Base-by-base conservation (phyloP, 495 filamentous ascomycete genomes). In the Poronia punctata region DNA sequence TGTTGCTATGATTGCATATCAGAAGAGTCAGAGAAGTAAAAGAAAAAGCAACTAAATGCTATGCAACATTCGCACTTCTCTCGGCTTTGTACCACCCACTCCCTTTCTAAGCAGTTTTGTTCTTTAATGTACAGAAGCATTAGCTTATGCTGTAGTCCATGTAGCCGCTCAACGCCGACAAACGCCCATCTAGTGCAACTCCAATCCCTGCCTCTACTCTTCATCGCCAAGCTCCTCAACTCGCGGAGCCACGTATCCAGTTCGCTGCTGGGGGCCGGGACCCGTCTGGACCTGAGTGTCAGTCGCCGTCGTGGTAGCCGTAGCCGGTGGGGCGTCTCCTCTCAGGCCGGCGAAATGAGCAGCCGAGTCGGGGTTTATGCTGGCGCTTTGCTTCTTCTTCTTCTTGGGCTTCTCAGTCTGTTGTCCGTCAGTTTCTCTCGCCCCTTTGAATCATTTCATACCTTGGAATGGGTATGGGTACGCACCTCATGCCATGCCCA, bases 401-500 rank as follows among this genome's bases (percentile, higher is more conserved):
- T 78, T 76, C 66, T 83, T 84, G 40, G 75, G 73, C 60, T 80
- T 66, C 22, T 66, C 37, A 10, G 56, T 61, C 62, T 62, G 30
- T 25, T 20, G 35, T 0, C 3, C 12, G 51, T 72, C 57, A 57
- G 60, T 52, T 57, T 23, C 20, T 17, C 27, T 17, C 16, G 30
- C 29, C 16, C 22, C 33, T 54, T 36, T 50, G 46, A n/a, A n/a
- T n/a, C n/a, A n/a, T n/a, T n/a, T n/a, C n/a, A n/a, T n/a, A n/a
- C n/a, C n/a, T n/a, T n/a, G n/a, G n/a, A n/a, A n/a, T n/a, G n/a
- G n/a, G n/a, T n/a, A n/a, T 26, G 53, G 43, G 22, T 33, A 60
- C 72, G 52, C 62, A 95, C 92, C 82, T 97, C 88, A 62, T 97
- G 92, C 93, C 93, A 99, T 35, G 85, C 93, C 90, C 93, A 97